Evolutionary conservation across 2,329 filamentous ascomycete genomes (phyloP).

Genomic region (Chalaropsis ovoidea): DNA sequence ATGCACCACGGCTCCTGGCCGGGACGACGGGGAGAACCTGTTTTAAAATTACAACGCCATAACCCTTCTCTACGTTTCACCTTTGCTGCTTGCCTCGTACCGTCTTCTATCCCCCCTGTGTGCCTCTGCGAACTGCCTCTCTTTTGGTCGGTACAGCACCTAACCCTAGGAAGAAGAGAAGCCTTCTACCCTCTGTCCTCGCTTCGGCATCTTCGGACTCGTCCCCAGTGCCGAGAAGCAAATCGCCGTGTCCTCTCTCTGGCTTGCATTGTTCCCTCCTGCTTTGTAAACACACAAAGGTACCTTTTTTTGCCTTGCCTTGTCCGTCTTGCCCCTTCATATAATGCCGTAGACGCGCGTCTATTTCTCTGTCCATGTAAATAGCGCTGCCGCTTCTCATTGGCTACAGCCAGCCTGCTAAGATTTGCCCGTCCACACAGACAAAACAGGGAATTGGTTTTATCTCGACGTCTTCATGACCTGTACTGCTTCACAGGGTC

Average conservation of each 20-base stretch:
- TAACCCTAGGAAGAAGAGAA: not conserved
- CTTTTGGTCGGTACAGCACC: no score
- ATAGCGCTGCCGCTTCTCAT: not conserved
- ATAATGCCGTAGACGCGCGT: slow-evolving; percentile 11
- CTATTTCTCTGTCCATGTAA: not conserved
- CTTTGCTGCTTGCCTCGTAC: slow-evolving; percentile 3
- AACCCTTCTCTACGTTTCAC: slow-evolving; percentile 10
- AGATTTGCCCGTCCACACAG: not conserved
- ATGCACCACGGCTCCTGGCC: slow-evolving; percentile 2
- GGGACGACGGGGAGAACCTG: not conserved
- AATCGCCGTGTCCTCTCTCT: no score
- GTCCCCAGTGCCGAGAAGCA: no score
- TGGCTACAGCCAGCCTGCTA: not conserved
- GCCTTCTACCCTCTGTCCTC: not conserved
- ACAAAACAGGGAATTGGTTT: not conserved
- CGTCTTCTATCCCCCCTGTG: not conserved
- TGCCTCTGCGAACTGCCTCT: not conserved
- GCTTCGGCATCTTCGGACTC: not conserved
- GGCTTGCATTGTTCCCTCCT: not conserved
- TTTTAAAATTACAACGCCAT: slow-evolving; percentile 10
- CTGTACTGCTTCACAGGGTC: not conserved
- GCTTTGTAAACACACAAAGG: not conserved
- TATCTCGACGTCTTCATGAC: not conserved
- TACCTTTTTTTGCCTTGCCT: not conserved
- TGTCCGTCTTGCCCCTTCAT: not conserved